Conservation (phyloP, 2,329 filamentous ascomycete species). For the Colletotrichum tabaci region DNA sequence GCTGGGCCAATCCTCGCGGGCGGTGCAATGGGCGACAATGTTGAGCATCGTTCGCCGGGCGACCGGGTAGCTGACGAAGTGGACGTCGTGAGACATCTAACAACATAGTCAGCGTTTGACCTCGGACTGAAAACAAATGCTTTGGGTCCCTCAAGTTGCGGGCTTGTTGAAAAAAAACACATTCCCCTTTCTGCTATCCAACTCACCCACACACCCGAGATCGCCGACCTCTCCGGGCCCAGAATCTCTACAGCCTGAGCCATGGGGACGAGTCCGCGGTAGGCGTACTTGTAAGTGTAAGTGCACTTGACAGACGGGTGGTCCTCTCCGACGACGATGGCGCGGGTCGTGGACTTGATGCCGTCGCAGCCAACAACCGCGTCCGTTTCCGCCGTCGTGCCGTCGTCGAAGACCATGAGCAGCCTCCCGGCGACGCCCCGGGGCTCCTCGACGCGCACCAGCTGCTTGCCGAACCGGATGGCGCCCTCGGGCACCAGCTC, state of each 20-base stretch:
- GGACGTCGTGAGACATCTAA: conserved; percentile 62
- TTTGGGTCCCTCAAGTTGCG: too few relatives aligned
- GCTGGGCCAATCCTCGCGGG: conserved; percentile 49
- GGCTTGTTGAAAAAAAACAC: too few relatives aligned
- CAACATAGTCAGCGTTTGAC: conserved; percentile 41
- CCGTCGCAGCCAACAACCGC: conserved; percentile 72
- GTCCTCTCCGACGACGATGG: conserved; percentile 63
- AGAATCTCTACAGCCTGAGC: conserved; percentile 65
- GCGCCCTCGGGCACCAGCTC: conserved; percentile 51
- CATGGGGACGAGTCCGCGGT: conserved; percentile 65
- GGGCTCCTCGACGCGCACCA: conserved; percentile 49
- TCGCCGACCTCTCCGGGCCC: conserved; percentile 53
- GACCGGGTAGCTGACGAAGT: conserved; percentile 73
- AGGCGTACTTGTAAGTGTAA: conserved; percentile 72
- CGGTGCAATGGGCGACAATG: conserved; percentile 61
- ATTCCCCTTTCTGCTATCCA: conserved; percentile 46
- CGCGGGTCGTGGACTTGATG: conserved; percentile 65
- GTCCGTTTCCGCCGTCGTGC: conserved; percentile 55
- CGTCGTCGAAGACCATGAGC: conserved; percentile 55
- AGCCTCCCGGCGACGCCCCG: conserved; percentile 35
- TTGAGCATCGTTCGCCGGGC: conserved; percentile 69
- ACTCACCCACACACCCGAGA: conserved; percentile 69
- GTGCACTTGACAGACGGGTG: conserved; percentile 54
- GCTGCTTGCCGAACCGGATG: conserved; percentile 48
- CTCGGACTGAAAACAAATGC: conserved; percentile 46